Evolutionary conservation across 2,329 filamentous ascomycete species (phyloP), one percentile per base, ranked within the genome.

Genomic region (Penicillium concentricum): DNA sequence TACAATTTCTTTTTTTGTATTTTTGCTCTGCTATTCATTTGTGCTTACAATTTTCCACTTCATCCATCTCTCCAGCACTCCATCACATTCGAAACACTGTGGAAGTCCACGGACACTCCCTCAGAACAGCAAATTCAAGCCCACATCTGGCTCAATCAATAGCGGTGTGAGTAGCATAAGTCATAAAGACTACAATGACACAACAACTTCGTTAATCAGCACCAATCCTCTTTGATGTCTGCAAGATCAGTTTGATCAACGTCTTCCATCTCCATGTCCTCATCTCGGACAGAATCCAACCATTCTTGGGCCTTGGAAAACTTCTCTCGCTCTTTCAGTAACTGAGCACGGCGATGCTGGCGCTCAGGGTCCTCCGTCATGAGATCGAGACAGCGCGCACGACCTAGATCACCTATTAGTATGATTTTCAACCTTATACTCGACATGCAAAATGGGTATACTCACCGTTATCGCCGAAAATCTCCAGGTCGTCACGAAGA

Each of bases 351-450:
- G 7, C 72, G 70, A 10, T 61, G 60, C 39, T 74, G 71, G 6
- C 73, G 67, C 10, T 72, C 72, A 0, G 66, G 66, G 9, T 76
- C 72, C 45, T 76, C 74, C 0, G 69, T 69, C 71, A 77, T 75
- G 0, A 77, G 58, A 8, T 71, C 66, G 3, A 69, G 60, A 44
- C 73, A 76, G 1, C 72, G 65, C 2, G 73, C 71, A 1, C 64
- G 57, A 2, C 69, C 74, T 76, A 56, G 24, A n/a, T 51, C 5
- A 37, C 16, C n/a, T 38, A 16, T 38, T 46, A 45, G 16, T 16
- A 34, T n/a, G 37, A n/a, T 46, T 42, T 5, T 2, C 1, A 37
- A 4, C 12, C 4, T 2, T 16, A n/a, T 8, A 26, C 12, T 30
- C 2, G 12, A 35, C 3, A 7, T 4, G 22, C 4, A 3, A 15